Conservation (phyloP, 2,329 filamentous ascomycete species). For the Ceratocystis lukuohia region DNA sequence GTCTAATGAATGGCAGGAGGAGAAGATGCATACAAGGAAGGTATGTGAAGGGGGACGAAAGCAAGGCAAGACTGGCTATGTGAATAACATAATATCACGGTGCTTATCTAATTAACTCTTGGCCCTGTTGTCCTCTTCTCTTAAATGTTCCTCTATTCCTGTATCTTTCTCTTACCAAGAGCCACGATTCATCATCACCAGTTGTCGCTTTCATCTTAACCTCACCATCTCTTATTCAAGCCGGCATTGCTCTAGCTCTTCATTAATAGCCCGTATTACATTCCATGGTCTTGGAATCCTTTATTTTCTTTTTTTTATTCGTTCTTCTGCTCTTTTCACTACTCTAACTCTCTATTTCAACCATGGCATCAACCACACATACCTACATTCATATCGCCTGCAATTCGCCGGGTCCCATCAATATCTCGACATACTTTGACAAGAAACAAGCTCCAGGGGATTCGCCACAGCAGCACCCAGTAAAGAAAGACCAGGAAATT, state of each 20-base stretch:
- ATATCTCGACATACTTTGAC: background rate
- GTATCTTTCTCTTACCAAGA: background rate
- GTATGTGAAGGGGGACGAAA: background rate
- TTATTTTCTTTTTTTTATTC: background rate
- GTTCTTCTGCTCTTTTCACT: background rate
- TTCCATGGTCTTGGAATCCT: background rate
- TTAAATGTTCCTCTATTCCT: background rate
- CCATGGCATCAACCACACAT: background rate
- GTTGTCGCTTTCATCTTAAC: background rate
- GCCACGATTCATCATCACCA: background rate
- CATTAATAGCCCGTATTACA: background rate
- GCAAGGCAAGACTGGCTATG: conserved; percentile 11
- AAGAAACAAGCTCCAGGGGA: background rate
- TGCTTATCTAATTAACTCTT: background rate
- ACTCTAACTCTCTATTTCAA: background rate
- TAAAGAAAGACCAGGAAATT: background rate
- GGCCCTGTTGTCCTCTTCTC: background rate
- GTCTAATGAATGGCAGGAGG: background rate
- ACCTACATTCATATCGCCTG: background rate
- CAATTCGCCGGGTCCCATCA: background rate
- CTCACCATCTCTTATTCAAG: background rate
- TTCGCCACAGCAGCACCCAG: background rate
- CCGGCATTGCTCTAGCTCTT: conserved; percentile 3
- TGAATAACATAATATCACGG: conserved; percentile 3
- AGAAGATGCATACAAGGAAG: background rate